Evolutionary conservation across 2,329 filamentous ascomycete species (phyloP).

Genomic region (Xylariaceae sp.): DNA sequence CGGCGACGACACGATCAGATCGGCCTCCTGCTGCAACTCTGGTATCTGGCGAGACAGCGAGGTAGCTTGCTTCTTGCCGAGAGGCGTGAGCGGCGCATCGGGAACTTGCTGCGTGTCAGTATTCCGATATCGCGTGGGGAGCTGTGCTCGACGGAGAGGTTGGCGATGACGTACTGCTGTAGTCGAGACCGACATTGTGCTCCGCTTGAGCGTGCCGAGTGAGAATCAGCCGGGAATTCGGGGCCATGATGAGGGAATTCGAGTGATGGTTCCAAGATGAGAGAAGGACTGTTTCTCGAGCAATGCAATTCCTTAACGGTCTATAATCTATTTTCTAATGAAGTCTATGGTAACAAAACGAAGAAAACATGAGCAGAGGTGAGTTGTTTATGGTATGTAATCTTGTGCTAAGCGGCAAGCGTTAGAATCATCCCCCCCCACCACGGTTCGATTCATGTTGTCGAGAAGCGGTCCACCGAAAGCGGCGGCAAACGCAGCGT

Average conservation of each 20-base stretch:
- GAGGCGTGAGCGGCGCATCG: constrained; percentile 21
- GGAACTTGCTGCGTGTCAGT: constrained; percentile 10
- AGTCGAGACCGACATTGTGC: constrained; percentile 23
- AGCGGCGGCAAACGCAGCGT: too few relatives aligned
- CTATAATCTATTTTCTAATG: not conserved
- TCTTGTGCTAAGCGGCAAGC: too few relatives aligned
- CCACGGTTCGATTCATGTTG: too few relatives aligned
- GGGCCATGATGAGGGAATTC: constrained; percentile 16
- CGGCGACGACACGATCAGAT: constrained; percentile 27
- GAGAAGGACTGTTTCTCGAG: not conserved
- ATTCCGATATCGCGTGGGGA: not conserved
- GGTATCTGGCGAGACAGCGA: constrained; percentile 14
- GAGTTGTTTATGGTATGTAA: too few relatives aligned
- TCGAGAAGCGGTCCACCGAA: too few relatives aligned
- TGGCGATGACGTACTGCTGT: constrained; percentile 14
- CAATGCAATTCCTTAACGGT: not conserved
- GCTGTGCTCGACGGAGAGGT: not conserved
- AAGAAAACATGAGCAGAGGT: too few relatives aligned
- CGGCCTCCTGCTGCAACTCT: constrained; percentile 16
- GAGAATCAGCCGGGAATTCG: constrained; percentile 22
- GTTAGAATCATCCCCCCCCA: too few relatives aligned
- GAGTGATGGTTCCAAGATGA: too few relatives aligned
- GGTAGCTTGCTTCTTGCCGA: constrained; percentile 22
- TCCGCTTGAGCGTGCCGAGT: constrained; percentile 24
- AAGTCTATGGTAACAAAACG: too few relatives aligned